Conservation (phyloP, 176 grass and related monocot species). For the Secale cereale region DNA sequence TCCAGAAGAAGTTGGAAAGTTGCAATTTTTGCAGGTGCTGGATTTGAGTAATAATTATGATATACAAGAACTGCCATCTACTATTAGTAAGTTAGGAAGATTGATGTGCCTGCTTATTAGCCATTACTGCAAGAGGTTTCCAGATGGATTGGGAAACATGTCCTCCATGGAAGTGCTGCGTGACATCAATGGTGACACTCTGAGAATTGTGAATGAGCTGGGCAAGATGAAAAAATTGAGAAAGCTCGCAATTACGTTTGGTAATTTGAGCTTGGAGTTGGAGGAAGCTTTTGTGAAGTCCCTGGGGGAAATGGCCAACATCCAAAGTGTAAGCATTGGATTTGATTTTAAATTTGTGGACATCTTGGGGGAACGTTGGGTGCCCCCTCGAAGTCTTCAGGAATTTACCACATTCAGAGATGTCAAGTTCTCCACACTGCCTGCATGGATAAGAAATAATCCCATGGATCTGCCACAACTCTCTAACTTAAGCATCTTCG, state of each 20-base stretch:
- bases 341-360: fast-evolving
- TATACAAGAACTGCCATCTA: neutral
- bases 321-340: neutral
- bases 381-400: neutral
- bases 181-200: neutral
- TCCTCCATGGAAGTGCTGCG: neutral
- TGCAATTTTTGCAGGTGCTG: neutral
- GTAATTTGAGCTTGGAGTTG: neutral
- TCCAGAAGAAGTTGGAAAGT: neutral
- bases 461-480: neutral
- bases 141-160: neutral
- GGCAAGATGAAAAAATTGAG: neutral
- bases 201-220: neutral
- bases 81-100: neutral
- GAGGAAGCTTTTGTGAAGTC: neutral
- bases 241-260: fast-evolving
- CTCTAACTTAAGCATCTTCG: fast-evolving
- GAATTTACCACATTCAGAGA: fast-evolving
- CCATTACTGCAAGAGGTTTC: neutral
- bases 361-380: neutral
- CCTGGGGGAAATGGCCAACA: neutral
- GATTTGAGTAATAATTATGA: neutral
- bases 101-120: neutral
- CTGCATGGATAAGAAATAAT: neutral
- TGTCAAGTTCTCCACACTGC: neutral